Evolutionary conservation across 257 asterid genomes (phyloP).

Genomic region (Cynanchum wilfordii): DNA sequence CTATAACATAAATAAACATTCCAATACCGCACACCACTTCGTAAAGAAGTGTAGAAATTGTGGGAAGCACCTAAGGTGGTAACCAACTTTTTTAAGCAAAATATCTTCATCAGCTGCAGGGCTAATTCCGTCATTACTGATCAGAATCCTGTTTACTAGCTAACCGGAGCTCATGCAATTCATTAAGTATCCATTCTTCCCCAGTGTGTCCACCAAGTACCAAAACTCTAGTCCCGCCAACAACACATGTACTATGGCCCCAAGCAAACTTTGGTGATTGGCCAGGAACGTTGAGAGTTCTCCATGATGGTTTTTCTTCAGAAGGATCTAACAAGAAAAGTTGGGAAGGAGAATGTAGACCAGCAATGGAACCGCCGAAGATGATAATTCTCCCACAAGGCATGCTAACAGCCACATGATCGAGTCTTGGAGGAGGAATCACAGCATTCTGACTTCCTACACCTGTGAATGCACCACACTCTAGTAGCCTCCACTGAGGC

Average conservation of each 20-base stretch:
- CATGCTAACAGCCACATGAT: constrained; percentile 82
- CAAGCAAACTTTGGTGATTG: constrained; percentile 83
- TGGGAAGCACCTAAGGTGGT: constrained; percentile 2
- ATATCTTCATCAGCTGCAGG: not conserved
- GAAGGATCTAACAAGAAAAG: constrained; percentile 72
- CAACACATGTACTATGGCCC: constrained; percentile 87
- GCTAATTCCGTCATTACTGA: constrained; percentile 19
- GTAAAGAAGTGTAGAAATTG: not conserved
- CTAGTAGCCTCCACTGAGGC: constrained; percentile 76
- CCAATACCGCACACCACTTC: not conserved
- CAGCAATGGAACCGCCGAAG: constrained; percentile 80
- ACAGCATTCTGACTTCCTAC: constrained; percentile 64
- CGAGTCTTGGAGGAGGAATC: constrained; percentile 78
- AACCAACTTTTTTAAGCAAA: constrained; percentile 11
- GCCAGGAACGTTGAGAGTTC: constrained; percentile 67
- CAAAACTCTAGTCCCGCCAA: constrained; percentile 85
- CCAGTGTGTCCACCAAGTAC: constrained; percentile 89
- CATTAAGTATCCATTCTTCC: constrained; percentile 80
- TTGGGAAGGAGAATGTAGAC: constrained; percentile 85
- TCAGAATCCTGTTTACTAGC: constrained; percentile 78
- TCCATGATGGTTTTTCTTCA: constrained; percentile 79
- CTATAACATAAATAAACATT: not conserved
- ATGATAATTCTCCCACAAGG: constrained; percentile 82
- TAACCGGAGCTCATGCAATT: constrained; percentile 70
- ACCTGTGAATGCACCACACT: constrained; percentile 54